phyloP scores from a whole-genome alignment of 2,329 filamentous ascomycete species.

The Xylaria sp. region DNA sequence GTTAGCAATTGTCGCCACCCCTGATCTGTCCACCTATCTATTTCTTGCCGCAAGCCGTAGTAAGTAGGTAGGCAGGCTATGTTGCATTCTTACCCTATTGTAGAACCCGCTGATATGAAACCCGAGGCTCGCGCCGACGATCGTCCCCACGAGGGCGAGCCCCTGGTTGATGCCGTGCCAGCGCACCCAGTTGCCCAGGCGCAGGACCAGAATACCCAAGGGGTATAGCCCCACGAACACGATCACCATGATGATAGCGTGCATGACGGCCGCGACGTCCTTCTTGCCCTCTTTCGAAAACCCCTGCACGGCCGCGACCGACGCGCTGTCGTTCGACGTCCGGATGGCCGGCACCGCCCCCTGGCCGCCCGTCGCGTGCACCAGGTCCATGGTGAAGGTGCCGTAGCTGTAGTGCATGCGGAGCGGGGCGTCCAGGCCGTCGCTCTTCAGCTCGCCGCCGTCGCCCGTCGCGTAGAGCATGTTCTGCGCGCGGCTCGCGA shows the following conservation, averaged over 20 bases:
- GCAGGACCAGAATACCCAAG: slow-evolving; percentile 55
- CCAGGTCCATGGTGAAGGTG: slow-evolving; percentile 58
- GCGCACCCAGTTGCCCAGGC: slow-evolving; percentile 53
- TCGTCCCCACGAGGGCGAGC: slow-evolving; percentile 50
- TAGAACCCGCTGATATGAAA: slow-evolving; percentile 56
- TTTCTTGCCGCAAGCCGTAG: no score
- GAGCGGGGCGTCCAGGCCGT: slow-evolving; percentile 48
- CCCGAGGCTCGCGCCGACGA: slow-evolving; percentile 56
- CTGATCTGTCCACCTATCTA: background rate
- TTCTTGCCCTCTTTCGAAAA: slow-evolving; percentile 31
- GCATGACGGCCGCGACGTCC: slow-evolving; percentile 46
- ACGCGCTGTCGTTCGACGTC: slow-evolving; percentile 32
- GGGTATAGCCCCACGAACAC: slow-evolving; percentile 60
- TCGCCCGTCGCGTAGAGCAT: slow-evolving; percentile 62
- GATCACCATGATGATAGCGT: slow-evolving; percentile 58
- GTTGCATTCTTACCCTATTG: slow-evolving; percentile 52
- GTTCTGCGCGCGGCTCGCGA: slow-evolving; percentile 48
- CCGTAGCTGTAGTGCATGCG: slow-evolving; percentile 58
- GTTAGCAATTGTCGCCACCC: slow-evolving; percentile 12
- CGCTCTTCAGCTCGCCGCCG: slow-evolving; percentile 44
- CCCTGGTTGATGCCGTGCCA: slow-evolving; percentile 60
- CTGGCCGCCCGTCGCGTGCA: slow-evolving; percentile 50
- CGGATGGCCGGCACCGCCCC: slow-evolving; percentile 46
- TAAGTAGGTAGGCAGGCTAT: no score
- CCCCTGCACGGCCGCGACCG: slow-evolving; percentile 38